Percentiles rank a stretch among this genome's conserved stretches.
Conservation (phyloP, 345 rosid genomes). For the Hibiscus tridactylites region DNA sequence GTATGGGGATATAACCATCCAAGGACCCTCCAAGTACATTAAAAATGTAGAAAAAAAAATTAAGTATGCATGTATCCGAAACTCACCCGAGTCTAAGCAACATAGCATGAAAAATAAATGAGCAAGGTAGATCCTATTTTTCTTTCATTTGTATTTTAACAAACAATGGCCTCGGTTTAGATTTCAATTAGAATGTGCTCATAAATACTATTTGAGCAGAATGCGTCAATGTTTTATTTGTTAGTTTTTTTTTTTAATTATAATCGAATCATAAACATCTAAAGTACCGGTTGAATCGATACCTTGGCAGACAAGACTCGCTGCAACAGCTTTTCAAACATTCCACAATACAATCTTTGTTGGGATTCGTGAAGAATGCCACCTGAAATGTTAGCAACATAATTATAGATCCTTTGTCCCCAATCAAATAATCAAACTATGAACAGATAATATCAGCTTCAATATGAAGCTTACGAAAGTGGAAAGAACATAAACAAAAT, state of each 20-base stretch:
- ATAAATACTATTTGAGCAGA: neutral
- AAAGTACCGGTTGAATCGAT: neutral
- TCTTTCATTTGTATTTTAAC: too few relatives aligned
- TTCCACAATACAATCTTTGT: conserved; percentile 52
- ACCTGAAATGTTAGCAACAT: conserved; percentile 31
- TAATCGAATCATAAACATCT: neutral
- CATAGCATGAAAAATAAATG: too few relatives aligned
- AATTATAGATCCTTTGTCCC: neutral
- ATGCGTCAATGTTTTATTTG: neutral
- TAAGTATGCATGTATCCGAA: too few relatives aligned
- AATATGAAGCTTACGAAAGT: too few relatives aligned
- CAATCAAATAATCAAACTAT: too few relatives aligned
- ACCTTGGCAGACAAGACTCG: conserved; percentile 58
- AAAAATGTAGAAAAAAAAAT: too few relatives aligned
- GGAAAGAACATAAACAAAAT: too few relatives aligned
- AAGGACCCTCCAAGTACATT: neutral
- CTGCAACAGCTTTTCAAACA: conserved; percentile 81
- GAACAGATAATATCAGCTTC: neutral
- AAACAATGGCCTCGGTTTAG: too few relatives aligned
- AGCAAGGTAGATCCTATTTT: too few relatives aligned
- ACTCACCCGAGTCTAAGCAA: too few relatives aligned
- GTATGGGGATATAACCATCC: too few relatives aligned
- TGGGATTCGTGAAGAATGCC: conserved; percentile 66
- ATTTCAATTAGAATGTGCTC: neutral
- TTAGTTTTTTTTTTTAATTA: neutral